These are phyloP conservation scores for Chaetoceros tenuissimus DNA, from an alignment of 108 stramenopile species.

Conservation along the genomic window DNA sequence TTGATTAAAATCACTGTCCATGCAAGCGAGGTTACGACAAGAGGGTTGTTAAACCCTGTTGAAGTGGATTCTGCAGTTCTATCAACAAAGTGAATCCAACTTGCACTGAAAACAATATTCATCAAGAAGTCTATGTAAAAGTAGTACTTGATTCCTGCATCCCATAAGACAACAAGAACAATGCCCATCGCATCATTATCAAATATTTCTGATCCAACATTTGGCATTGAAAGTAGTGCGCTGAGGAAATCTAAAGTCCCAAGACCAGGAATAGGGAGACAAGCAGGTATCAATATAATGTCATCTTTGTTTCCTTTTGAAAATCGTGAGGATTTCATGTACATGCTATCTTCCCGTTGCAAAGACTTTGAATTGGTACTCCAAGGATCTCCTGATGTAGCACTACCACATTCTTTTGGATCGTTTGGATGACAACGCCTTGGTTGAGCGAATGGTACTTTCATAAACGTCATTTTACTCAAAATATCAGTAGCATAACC, in stretches of 20 bases:
- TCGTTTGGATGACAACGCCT: not conserved
- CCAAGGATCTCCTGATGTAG: constrained; percentile 17
- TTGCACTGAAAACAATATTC: constrained; percentile 12
- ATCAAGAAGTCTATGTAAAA: constrained; percentile 16
- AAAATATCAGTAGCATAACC: constrained; percentile 17
- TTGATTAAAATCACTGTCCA: not conserved
- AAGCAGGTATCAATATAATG: constrained; percentile 14
- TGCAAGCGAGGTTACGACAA: not conserved
- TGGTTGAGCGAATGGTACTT: constrained; percentile 21
- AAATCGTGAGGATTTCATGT: not conserved
- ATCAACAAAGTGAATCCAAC: constrained; percentile 22
- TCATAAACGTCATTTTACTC: constrained; percentile 14
- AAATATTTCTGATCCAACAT: constrained; percentile 10
- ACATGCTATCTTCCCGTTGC: not conserved
- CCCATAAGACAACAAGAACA: constrained; percentile 25
- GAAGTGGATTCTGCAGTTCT: constrained; percentile 1
- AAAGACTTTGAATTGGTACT: not conserved
- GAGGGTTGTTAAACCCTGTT: not conserved
- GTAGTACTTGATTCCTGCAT: constrained; percentile 12
- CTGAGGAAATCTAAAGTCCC: constrained; percentile 20
- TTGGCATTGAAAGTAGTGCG: constrained; percentile 8
- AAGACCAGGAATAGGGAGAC: constrained; percentile 25
- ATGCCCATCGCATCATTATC: constrained; percentile 33
- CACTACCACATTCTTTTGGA: constrained; percentile 10
- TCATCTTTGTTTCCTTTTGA: not conserved